Base-by-base conservation (phyloP, 2,329 filamentous ascomycete genomes). In the Aureobasidium sp. region DNA sequence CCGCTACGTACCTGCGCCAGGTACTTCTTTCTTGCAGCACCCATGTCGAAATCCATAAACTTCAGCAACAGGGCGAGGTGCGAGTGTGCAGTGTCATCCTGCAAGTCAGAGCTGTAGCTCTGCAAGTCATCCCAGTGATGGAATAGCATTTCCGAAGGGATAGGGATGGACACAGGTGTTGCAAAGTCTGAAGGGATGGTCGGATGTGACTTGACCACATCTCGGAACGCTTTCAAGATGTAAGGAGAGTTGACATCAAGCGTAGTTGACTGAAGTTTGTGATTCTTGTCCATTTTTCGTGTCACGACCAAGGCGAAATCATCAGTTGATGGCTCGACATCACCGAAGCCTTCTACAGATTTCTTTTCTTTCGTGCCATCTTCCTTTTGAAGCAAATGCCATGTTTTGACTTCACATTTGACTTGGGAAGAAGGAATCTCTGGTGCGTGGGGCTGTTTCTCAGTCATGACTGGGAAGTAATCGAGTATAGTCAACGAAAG, bases 391-490 rank as follows among this genome's bases (percentile, higher is more conserved):
- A 15, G 27, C 7, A 55, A 37, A 55, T 42, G 51, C 51, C 51
- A 55, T 42, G 51, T 55, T 13, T 55, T 55, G 51, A 55, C 37
- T 32, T 55, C 51, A n/a, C 51, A 55, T 20, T 42, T 55, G 37
- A 42, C 17, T 3, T 39, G 50, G 6, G 50, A 37, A 17, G 50
- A 27, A 36, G 34, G 27, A 8, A 13, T n/a, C 9, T 29, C 20
- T n/a, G 51, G 13, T 29, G 37, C 2, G 13, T 42, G 5, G 6
- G 51, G 17, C 15, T 9, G 15, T 2, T 13, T 13, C 15, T 55
- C 26, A 4, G 51, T 4, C 51, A 55, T 55, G 37, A 10, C 42
- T 42, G 46, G 20, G 20, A 17, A 10, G 15, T 3, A 29, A 9
- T 20, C 4, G n/a, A 44, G 15, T 48, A n/a, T 15, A 10, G 9